Evolutionary conservation across 2,329 filamentous ascomycete genomes (phyloP).

Genomic region (Pseudopithomyces maydicus): DNA sequence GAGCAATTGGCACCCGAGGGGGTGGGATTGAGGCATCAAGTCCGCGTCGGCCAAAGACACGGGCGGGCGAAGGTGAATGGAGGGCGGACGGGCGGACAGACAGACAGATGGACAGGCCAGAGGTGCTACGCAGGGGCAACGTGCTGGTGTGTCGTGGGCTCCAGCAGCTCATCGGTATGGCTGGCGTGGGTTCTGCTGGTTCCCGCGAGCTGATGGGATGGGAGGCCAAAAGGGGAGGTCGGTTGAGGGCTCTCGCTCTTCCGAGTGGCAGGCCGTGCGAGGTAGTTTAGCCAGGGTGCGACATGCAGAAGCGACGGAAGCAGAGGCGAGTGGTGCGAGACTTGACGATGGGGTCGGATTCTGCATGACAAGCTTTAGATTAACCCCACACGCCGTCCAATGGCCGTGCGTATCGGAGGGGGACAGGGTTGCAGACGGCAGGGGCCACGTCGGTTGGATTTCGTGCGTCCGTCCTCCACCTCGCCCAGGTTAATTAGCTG

Average conservation of each 20-base stretch:
- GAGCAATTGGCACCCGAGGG: slow-evolving; percentile 16
- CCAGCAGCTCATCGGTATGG: slow-evolving; percentile 7
- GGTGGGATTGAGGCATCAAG: slow-evolving; percentile 27
- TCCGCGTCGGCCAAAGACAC: slow-evolving; percentile 14
- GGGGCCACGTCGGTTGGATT: slow-evolving; percentile 28
- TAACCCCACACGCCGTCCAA: slow-evolving; percentile 29
- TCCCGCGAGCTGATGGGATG: slow-evolving; percentile 31
- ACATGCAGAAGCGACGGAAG: slow-evolving; percentile 39
- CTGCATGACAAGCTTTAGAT: slow-evolving; percentile 46
- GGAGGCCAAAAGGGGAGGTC: slow-evolving; percentile 38
- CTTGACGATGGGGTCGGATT: slow-evolving; percentile 32
- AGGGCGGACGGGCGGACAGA: too few species aligned
- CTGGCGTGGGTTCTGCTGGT: slow-evolving; percentile 33
- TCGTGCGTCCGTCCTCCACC: slow-evolving; percentile 20
- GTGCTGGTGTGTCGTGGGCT: not conserved
- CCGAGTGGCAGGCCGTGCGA: slow-evolving; percentile 31
- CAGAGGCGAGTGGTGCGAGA: slow-evolving; percentile 34
- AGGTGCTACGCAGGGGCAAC: not conserved
- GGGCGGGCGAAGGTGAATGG: too few species aligned
- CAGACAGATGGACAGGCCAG: too few species aligned
- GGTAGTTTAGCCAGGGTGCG: slow-evolving; percentile 31
- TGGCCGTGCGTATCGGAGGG: slow-evolving; percentile 23
- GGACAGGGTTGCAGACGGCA: slow-evolving; percentile 26
- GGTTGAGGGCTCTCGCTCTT: slow-evolving; percentile 28
- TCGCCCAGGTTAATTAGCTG: slow-evolving; percentile 42